Evolutionary conservation across 1,284 basidiomycete genomes (phyloP), one percentile per base, ranked within the genome.

Genomic region (Meripilus lineatus): DNA sequence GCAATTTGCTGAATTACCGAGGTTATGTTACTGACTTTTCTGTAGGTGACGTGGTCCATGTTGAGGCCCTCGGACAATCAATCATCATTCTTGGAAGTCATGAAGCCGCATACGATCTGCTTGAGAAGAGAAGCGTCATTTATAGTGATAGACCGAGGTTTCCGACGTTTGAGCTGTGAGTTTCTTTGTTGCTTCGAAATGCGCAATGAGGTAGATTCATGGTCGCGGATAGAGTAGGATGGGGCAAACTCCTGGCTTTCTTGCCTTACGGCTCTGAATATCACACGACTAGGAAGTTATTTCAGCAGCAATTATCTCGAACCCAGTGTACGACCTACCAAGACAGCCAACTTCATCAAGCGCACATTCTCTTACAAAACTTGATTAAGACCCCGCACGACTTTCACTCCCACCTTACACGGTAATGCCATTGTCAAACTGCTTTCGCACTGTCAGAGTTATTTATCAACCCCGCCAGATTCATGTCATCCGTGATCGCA

Each of bases 401-500:
- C 24, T 38, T 38, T 22, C 10, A 17, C 10, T 24, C 22, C 8
- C 37, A 38, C 21, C n/a, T 38, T 22, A n/a, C n/a, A n/a, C 10
- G 20, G 37, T 38, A 30, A n/a, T n/a, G n/a, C n/a, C n/a, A n/a
- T n/a, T n/a, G n/a, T n/a, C n/a, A n/a, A n/a, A n/a, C n/a, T n/a
- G n/a, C n/a, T n/a, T n/a, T n/a, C n/a, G n/a, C n/a, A n/a, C n/a
- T n/a, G n/a, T n/a, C n/a, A n/a, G n/a, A n/a, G n/a, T 36, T 8
- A 13, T 17, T 20, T 13, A 8, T 20, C 10, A 11, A 13, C 10
- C 8, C 14, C 17, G 11, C 5, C 37, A 58, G 57, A 33, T 57
- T 53, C 42, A 43, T 53, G 1, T 53, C 74, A 26, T 67, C 71
- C 28, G 71, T 73, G 44, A 71, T 76, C 28, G 56, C 77, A 42